Conservation (phyloP, 257 asterid species). For the Przewalskia tangutica region DNA sequence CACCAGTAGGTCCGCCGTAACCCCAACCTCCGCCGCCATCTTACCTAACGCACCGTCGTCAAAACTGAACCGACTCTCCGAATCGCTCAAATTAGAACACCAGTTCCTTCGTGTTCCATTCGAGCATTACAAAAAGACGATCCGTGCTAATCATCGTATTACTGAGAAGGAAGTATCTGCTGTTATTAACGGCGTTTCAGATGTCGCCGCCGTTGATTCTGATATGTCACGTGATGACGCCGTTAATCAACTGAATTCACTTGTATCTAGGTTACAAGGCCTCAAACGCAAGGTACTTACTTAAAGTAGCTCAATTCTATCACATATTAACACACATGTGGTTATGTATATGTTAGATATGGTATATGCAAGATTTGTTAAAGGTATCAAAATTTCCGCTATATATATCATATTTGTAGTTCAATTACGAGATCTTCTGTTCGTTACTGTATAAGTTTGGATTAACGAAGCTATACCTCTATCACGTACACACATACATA, state of each 20-base stretch:
- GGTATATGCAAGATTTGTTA: no score
- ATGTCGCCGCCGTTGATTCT: constrained; percentile 24
- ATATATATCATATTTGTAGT: no score
- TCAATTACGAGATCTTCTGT: no score
- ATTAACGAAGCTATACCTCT: no score
- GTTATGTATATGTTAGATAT: no score
- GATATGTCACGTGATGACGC: constrained; percentile 49
- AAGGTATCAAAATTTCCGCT: no score
- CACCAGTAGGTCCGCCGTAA: background rate
- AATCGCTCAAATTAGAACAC: constrained; percentile 77
- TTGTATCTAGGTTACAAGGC: constrained; percentile 80
- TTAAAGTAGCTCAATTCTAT: background rate
- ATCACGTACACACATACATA: no score
- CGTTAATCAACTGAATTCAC: constrained; percentile 57
- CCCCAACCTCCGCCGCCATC: background rate
- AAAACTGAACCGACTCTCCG: constrained; percentile 44
- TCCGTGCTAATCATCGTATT: constrained; percentile 84
- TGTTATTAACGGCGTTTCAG: constrained; percentile 52
- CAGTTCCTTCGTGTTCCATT: constrained; percentile 97
- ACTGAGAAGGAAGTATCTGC: constrained; percentile 83
- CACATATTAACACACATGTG: no score
- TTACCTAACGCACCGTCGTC: constrained; percentile 33
- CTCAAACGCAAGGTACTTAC: constrained; percentile 75
- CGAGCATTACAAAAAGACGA: constrained; percentile 87
- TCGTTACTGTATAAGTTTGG: no score